A percentile compares a stretch with the other conserved stretches of the same genome.
phyloP scores from a whole-genome alignment of 441 rosid genomes.

The Macaranga tanarius region DNA sequence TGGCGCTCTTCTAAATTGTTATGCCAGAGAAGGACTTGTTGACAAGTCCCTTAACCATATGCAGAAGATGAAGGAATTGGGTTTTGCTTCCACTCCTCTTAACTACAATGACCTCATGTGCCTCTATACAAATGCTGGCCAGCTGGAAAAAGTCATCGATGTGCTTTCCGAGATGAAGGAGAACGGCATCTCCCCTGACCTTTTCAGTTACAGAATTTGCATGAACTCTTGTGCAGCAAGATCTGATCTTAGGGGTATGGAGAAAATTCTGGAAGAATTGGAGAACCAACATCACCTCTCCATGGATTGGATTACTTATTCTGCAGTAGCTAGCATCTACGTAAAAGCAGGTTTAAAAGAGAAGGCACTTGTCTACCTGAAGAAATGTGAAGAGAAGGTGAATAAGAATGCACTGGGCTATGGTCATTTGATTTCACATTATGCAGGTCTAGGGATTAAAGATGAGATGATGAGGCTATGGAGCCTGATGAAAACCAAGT shows the following conservation, averaged over 20 bases:
- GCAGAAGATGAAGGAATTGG: slow-evolving; percentile 50
- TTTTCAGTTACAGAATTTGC: slow-evolving; percentile 49
- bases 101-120: slow-evolving; percentile 46
- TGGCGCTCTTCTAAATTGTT: slow-evolving; percentile 58
- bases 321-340: slow-evolving; percentile 36
- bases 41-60: slow-evolving; percentile 40
- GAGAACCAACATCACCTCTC: slow-evolving; percentile 31
- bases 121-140: slow-evolving; percentile 36
- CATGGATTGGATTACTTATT: slow-evolving; percentile 48
- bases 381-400: slow-evolving; percentile 44
- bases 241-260: slow-evolving; percentile 39
- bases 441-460: slow-evolving; percentile 47
- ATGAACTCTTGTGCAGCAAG: slow-evolving; percentile 38
- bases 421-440: slow-evolving; percentile 44
- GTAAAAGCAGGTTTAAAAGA: slow-evolving; percentile 39
- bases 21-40: slow-evolving; percentile 38
- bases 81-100: slow-evolving; percentile 30
- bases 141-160: slow-evolving; percentile 39
- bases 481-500: slow-evolving; percentile 37
- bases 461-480: slow-evolving; percentile 52
- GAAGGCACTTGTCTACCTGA: slow-evolving; percentile 41
- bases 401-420: slow-evolving; percentile 37
- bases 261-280: slow-evolving; percentile 46
- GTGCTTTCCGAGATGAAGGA: slow-evolving; percentile 48
- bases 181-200: slow-evolving; percentile 42